phyloP scores from a whole-genome alignment of 805 yeast genomes.

The Ogataea allantospora region DNA sequence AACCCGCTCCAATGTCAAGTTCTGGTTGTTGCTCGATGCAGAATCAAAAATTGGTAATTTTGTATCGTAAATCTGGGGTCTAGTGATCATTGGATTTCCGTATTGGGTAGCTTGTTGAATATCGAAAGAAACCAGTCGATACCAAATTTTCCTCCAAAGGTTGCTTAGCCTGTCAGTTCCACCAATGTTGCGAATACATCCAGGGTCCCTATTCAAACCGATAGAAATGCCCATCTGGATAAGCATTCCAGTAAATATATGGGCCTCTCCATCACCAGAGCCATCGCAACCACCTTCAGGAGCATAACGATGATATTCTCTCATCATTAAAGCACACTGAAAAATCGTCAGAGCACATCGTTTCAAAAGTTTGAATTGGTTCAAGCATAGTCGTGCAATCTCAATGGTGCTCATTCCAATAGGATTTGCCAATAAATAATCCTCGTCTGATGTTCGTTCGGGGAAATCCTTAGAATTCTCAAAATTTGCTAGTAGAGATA shows the following conservation, averaged over 20 bases:
- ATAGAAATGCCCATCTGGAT: conserved; percentile 66
- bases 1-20: conserved; percentile 42
- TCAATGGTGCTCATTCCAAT: conserved; percentile 43
- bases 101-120: conserved; percentile 42
- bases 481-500: conserved; percentile 37
- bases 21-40: conserved; percentile 35
- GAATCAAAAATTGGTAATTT: conserved; percentile 42
- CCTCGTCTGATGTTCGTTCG: conserved; percentile 29
- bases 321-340: conserved; percentile 53
- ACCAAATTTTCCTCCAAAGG: conserved; percentile 61
- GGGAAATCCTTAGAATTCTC: conserved; percentile 26
- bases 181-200: conserved; percentile 36
- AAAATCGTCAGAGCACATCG: conserved; percentile 49
- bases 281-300: conserved; percentile 58
- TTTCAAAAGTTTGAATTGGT: conserved; percentile 51
- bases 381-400: conserved; percentile 53
- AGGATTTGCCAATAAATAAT: conserved; percentile 44
- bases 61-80: conserved; percentile 48
- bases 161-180: conserved; percentile 33
- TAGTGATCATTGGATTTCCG: conserved; percentile 47
- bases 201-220: conserved; percentile 70
- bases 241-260: conserved; percentile 52
- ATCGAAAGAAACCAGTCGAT: conserved; percentile 46
- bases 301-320: conserved; percentile 47
- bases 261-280: conserved; percentile 57